These are phyloP conservation scores for Coniosporium tulheliwenetii DNA, from an alignment of 2,329 filamentous ascomycete genomes.

Conservation along the genomic window DNA sequence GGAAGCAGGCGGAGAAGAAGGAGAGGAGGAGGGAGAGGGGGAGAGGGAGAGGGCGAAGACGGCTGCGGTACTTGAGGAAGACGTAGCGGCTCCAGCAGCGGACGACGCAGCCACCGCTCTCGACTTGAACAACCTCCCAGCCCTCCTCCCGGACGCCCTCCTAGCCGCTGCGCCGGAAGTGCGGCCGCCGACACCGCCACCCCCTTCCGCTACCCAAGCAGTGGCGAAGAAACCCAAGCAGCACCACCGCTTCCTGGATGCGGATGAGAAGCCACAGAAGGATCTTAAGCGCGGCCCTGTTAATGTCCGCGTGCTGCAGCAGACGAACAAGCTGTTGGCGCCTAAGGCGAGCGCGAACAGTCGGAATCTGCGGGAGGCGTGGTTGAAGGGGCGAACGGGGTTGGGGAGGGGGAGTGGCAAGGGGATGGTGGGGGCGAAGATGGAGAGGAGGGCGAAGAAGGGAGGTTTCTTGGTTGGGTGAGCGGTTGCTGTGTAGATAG, in stretches of 20 bases:
- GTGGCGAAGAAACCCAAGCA: constrained; percentile 21
- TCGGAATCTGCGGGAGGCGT: constrained; percentile 10
- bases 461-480: neutral
- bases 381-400: neutral
- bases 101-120: constrained; percentile 13
- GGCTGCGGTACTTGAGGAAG: constrained; percentile 7
- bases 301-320: constrained; percentile 32
- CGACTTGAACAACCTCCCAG: constrained; percentile 25
- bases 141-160: constrained; percentile 35
- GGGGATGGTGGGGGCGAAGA: neutral
- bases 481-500: neutral
- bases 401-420: neutral
- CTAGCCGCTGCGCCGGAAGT: constrained; percentile 28
- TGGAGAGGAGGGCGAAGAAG: neutral
- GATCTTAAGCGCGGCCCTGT: constrained; percentile 33
- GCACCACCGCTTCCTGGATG: constrained; percentile 32
- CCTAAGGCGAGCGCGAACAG: constrained; percentile 29
- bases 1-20: constrained; percentile 2
- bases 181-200: constrained; percentile 29
- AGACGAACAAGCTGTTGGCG: constrained; percentile 22
- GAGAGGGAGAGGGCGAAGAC: constrained; percentile 3
- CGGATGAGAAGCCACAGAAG: constrained; percentile 30
- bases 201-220: constrained; percentile 16
- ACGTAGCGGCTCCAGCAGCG: constrained; percentile 4
- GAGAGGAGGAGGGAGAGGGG: neutral